These are phyloP conservation scores for Candida coleopterorum DNA, from an alignment of 805 yeast genomes.

Conservation along the genomic window DNA sequence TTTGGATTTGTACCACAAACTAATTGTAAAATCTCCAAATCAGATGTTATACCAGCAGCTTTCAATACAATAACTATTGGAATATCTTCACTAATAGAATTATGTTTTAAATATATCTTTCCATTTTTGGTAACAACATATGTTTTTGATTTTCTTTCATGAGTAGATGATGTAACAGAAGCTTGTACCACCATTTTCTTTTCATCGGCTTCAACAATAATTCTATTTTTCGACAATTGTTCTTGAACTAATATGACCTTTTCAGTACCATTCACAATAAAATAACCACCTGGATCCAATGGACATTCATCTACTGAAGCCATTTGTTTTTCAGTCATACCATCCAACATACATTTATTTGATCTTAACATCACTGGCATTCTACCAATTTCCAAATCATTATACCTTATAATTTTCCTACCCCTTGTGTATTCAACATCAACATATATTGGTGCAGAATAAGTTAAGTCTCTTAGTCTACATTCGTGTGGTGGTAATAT, in stretches of 20 bases:
- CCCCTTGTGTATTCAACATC: conserved; percentile 98
- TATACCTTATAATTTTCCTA: conserved; percentile 80
- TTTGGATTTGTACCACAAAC: conserved; percentile 87
- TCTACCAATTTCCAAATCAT: conserved; percentile 90
- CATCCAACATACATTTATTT: conserved; percentile 82
- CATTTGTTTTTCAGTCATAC: conserved; percentile 77
- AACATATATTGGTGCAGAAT: conserved; percentile 91
- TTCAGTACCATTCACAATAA: conserved; percentile 96
- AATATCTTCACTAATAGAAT: conserved; percentile 90
- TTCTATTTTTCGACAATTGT: conserved; percentile 93
- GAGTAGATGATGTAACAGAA: conserved; percentile 95
- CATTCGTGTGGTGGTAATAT: conserved; percentile 90
- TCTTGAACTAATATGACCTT: conserved; percentile 96
- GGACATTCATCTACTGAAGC: conserved; percentile 92
- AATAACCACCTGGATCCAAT: conserved; percentile 97
- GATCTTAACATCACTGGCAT: conserved; percentile 99
- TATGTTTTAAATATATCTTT: conserved; percentile 86
- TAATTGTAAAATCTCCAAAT: conserved; percentile 86
- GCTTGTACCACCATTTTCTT: conserved; percentile 94
- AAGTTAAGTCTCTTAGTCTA: conserved; percentile 87
- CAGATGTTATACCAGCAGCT: conserved; percentile 93
- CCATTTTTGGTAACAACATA: conserved; percentile 91
- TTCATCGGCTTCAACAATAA: conserved; percentile 95
- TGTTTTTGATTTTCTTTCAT: conserved; percentile 95
- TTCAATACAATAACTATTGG: conserved; percentile 91